phyloP scores from a whole-genome alignment of 768 basidiomycete species.

The Lactarius vividus region DNA sequence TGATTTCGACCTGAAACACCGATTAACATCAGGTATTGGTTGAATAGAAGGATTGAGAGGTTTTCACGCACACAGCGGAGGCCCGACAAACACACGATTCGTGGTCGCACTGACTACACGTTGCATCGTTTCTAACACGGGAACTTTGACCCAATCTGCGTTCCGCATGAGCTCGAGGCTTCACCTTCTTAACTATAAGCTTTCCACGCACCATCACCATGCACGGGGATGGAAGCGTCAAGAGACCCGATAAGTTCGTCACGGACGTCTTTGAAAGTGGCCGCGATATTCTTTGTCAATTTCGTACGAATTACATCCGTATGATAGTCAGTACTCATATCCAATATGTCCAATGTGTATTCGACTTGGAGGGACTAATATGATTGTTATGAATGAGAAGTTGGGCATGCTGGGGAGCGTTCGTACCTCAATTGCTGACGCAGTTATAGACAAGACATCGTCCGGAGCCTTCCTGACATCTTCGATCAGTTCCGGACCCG shows the following conservation, averaged over 20 bases:
- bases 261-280: not conserved
- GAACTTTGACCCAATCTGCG: not conserved
- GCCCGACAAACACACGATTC: not conserved
- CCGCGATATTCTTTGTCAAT: conserved; percentile 4
- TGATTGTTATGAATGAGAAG: not conserved
- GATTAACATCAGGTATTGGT: not conserved
- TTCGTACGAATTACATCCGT: conserved; percentile 3
- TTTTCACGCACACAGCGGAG: not conserved
- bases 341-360: not conserved
- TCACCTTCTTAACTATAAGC: not conserved
- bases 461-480: not conserved
- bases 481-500: not conserved
- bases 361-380: not conserved
- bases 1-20: not conserved
- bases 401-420: not conserved
- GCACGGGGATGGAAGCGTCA: not conserved
- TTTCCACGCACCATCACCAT: not conserved
- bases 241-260: not conserved
- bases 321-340: not conserved
- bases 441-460: not conserved
- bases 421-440: not conserved
- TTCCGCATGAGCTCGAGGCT: not conserved
- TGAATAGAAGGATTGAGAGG: not conserved
- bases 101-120: not conserved
- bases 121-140: not conserved